Percentiles rank a stretch among this genome's conserved stretches.
phyloP scores from a whole-genome alignment of 2,329 filamentous ascomycete species.

The Graphilbum sp. region DNA sequence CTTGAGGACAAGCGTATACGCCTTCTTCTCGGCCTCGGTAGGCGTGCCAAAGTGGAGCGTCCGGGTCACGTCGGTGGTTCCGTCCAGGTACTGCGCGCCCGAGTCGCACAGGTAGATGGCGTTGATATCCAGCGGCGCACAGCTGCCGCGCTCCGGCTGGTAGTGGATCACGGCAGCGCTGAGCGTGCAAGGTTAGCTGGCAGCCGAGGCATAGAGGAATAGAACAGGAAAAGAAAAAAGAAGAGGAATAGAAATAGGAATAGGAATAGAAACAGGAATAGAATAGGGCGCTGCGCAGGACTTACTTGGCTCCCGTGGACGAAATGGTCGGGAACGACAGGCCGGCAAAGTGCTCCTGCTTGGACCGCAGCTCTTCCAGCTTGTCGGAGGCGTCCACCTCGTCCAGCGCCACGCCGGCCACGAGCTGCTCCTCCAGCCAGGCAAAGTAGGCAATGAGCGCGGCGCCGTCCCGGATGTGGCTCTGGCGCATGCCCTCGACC shows the following conservation, averaged over 20 bases:
- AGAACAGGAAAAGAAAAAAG: background rate
- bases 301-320: constrained; percentile 64
- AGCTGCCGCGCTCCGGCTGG: constrained; percentile 68
- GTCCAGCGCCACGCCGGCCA: constrained; percentile 57
- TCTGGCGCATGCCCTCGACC: constrained; percentile 80
- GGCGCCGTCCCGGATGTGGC: constrained; percentile 84
- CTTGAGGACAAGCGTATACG: constrained; percentile 89
- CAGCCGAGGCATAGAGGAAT: background rate
- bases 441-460: constrained; percentile 87
- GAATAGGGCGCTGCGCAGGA: too few relatives aligned
- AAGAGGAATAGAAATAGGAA: too few relatives aligned
- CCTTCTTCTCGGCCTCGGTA: constrained; percentile 65
- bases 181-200: background rate
- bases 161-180: constrained; percentile 96
- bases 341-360: constrained; percentile 62
- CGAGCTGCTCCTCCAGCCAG: constrained; percentile 85
- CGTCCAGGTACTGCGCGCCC: constrained; percentile 88
- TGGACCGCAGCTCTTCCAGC: constrained; percentile 57
- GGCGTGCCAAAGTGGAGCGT: constrained; percentile 86
- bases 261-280: too few relatives aligned
- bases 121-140: constrained; percentile 67
- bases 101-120: constrained; percentile 92
- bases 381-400: constrained; percentile 89
- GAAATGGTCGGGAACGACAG: constrained; percentile 94
- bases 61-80: constrained; percentile 88